These are phyloP conservation scores for Trifolium fragiferum DNA, from an alignment of 306 rosid genomes.

Conservation along the genomic window DNA sequence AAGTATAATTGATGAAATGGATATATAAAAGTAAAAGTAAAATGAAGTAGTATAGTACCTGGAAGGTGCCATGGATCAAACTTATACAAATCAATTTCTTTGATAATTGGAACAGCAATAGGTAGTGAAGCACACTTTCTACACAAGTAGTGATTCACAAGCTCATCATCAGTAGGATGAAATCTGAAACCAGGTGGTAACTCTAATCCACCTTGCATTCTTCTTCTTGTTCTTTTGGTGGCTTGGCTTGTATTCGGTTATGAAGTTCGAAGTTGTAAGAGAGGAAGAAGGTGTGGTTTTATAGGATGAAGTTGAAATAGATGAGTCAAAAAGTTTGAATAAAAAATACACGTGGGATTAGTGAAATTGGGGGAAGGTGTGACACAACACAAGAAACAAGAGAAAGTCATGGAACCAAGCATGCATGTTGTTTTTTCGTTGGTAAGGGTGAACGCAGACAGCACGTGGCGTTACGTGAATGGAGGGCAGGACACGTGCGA, in stretches of 20 bases:
- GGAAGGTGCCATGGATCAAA: slow-evolving; percentile 95
- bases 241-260: neutral
- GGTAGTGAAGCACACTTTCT: slow-evolving; percentile 75
- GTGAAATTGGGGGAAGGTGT: slow-evolving; percentile 27
- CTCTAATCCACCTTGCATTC: slow-evolving; percentile 61
- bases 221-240: neutral
- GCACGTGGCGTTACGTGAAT: slow-evolving; percentile 39
- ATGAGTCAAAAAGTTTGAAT: neutral
- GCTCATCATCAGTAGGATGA: slow-evolving; percentile 93
- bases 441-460: slow-evolving; percentile 33
- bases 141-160: slow-evolving; percentile 78
- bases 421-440: neutral
- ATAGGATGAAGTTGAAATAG: slow-evolving; percentile 24
- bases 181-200: slow-evolving; percentile 94
- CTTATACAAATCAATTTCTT: slow-evolving; percentile 86
- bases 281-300: neutral
- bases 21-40: neutral
- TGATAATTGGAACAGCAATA: slow-evolving; percentile 74
- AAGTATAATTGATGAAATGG: too few relatives aligned
- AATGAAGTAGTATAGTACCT: slow-evolving; percentile 53
- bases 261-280: slow-evolving; percentile 3
- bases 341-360: slow-evolving; percentile 40
- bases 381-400: neutral
- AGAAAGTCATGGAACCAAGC: slow-evolving; percentile 10
- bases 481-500: neutral